These are phyloP conservation scores for Saprolegnia parasitica DNA, from an alignment of 352 stramenopile genomes.

Conservation along the genomic window DNA sequence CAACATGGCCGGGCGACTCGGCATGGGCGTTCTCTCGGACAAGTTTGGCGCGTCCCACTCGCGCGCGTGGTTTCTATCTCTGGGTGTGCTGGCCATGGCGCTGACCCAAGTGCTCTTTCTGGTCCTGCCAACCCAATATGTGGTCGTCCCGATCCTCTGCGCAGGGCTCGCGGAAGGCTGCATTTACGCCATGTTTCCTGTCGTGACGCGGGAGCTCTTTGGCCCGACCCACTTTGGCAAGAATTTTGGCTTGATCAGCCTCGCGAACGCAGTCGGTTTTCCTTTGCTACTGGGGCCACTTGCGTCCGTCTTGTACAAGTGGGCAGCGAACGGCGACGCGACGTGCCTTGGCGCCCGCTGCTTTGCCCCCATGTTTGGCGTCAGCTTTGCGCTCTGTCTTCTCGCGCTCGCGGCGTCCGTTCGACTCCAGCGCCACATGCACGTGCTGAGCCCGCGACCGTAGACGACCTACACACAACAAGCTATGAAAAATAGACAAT, in stretches of 20 bases:
- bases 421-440: conserved; percentile 8
- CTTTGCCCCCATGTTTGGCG: conserved; percentile 58
- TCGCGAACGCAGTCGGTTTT: conserved; percentile 68
- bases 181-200: conserved; percentile 67
- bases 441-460: neutral
- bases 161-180: conserved; percentile 59
- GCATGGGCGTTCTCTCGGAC: conserved; percentile 57
- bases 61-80: conserved; percentile 55
- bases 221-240: conserved; percentile 65
- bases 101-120: conserved; percentile 60
- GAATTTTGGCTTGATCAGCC: conserved; percentile 71
- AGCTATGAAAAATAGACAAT: neutral
- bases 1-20: conserved; percentile 54
- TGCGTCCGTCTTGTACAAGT: conserved; percentile 53
- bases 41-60: conserved; percentile 44
- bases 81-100: conserved; percentile 51
- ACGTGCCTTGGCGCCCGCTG: conserved; percentile 56
- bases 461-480: neutral
- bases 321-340: conserved; percentile 35
- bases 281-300: conserved; percentile 68
- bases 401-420: conserved; percentile 49
- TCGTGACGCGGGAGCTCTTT: conserved; percentile 68
- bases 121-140: conserved; percentile 36
- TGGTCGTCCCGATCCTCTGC: conserved; percentile 55
- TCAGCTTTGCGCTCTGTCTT: conserved; percentile 48